Evolutionary conservation across 2,329 filamentous ascomycete genomes (phyloP).

Genomic region (Cladosporium oxysporum): DNA sequence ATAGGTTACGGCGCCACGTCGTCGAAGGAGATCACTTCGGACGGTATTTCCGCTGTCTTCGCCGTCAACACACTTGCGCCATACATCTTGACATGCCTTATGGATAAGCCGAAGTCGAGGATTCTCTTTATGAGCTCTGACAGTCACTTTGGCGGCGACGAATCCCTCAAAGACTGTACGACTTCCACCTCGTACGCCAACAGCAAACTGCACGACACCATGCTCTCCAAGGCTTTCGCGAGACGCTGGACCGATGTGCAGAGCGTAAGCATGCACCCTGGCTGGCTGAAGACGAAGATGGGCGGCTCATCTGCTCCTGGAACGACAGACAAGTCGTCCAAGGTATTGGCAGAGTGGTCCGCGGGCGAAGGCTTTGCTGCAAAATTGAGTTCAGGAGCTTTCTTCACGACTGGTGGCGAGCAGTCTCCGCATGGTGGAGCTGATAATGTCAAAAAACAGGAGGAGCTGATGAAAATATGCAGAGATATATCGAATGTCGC

Average conservation of each 20-base stretch:
- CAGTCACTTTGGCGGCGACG: slow-evolving; percentile 51
- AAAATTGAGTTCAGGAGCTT: slow-evolving; percentile 44
- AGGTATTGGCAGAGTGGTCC: slow-evolving; percentile 51
- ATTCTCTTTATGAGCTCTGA: slow-evolving; percentile 54
- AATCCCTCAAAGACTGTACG: slow-evolving; percentile 39
- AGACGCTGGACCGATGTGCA: slow-evolving; percentile 45
- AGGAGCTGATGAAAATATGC: slow-evolving; percentile 42
- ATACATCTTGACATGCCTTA: slow-evolving; percentile 54
- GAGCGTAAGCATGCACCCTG: slow-evolving; percentile 48
- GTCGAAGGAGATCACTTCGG: slow-evolving; percentile 42
- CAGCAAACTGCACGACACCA: slow-evolving; percentile 55
- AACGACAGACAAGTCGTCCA: slow-evolving; percentile 47
- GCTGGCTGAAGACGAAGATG: slow-evolving; percentile 44
- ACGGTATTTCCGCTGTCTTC: slow-evolving; percentile 51
- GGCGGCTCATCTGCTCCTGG: slow-evolving; percentile 46
- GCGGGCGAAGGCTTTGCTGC: slow-evolving; percentile 42
- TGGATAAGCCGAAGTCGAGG: slow-evolving; percentile 46
- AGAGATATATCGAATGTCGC: slow-evolving; percentile 34
- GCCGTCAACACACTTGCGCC: slow-evolving; percentile 58
- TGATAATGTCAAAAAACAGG: slow-evolving; percentile 44
- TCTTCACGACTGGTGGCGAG: slow-evolving; percentile 26
- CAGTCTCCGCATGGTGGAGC: slow-evolving; percentile 32
- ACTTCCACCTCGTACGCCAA: slow-evolving; percentile 51
- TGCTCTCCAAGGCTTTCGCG: slow-evolving; percentile 56
- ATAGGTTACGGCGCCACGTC: slow-evolving; percentile 41